Conservation (phyloP, 2,329 filamentous ascomycete species). For the Fusarium globosum region DNA sequence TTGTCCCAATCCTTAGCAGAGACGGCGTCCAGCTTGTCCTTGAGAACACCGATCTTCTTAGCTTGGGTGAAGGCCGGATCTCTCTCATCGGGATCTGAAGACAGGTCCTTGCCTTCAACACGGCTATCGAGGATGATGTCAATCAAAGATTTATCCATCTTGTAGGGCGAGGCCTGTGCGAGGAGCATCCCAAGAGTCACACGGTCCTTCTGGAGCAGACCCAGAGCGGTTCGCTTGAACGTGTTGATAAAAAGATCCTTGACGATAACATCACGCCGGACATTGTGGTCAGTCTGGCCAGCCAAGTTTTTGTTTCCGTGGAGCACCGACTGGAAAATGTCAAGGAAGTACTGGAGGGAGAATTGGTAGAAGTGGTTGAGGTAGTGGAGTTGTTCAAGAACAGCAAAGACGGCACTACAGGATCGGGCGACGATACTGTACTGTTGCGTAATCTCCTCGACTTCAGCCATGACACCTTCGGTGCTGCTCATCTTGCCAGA, state of each 20-base stretch:
- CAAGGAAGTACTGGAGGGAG: conserved; percentile 96
- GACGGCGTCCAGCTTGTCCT: conserved; percentile 74
- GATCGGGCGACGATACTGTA: conserved; percentile 94
- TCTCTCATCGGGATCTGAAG: conserved; percentile 70
- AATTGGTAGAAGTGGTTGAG: conserved; percentile 99
- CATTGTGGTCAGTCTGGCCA: conserved; percentile 77
- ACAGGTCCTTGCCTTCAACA: conserved; percentile 81
- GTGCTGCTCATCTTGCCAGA: conserved; percentile 96
- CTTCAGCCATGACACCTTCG: conserved; percentile 97
- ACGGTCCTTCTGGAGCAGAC: conserved; percentile 91
- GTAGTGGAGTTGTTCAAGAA: conserved; percentile 96
- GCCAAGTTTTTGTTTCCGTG: conserved; percentile 80
- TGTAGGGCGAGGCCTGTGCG: conserved; percentile 93
- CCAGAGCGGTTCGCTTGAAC: conserved; percentile 93
- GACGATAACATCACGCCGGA: conserved; percentile 88
- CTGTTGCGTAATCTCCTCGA: conserved; percentile 93
- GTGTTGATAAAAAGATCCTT: conserved; percentile 90
- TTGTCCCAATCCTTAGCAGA: conserved; percentile 76
- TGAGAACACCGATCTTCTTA: conserved; percentile 77
- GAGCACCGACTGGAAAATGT: conserved; percentile 95
- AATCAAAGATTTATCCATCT: conserved; percentile 91
- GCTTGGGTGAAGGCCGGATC: conserved; percentile 77
- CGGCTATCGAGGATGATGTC: conserved; percentile 86
- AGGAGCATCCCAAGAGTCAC: conserved; percentile 95
- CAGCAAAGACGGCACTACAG: conserved; percentile 96